Conservation (phyloP, 164 flowering plant species). For the Vitis vinifera region DNA sequence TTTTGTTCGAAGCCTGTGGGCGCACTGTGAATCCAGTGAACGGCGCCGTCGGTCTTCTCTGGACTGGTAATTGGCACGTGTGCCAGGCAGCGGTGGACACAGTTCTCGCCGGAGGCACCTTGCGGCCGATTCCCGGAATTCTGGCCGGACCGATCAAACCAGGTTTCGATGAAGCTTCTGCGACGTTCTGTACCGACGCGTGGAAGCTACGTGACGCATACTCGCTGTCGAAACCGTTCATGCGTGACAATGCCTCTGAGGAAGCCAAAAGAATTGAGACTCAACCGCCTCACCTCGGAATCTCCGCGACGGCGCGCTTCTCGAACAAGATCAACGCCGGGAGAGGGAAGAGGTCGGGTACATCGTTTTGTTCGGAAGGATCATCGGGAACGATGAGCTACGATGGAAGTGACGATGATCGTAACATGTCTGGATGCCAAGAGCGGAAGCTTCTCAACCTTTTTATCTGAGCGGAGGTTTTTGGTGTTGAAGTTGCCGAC, state of each 20-base stretch:
- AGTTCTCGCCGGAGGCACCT: slow-evolving; percentile 42
- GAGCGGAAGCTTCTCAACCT: slow-evolving; percentile 29
- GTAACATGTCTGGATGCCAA: not conserved
- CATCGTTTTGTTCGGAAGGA: slow-evolving; percentile 9
- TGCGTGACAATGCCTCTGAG: not conserved
- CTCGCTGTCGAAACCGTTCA: slow-evolving; percentile 1
- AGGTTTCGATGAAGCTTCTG: slow-evolving; percentile 12
- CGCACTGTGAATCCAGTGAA: slow-evolving; percentile 59
- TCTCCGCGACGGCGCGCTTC: slow-evolving; percentile 9
- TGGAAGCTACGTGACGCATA: not conserved
- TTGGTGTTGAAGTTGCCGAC: no score
- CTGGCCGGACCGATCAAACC: slow-evolving; percentile 7
- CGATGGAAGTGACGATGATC: slow-evolving; percentile 1
- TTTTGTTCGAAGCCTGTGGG: slow-evolving; percentile 63
- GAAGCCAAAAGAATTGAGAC: not conserved
- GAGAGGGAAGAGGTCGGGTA: not conserved
- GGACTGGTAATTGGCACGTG: slow-evolving; percentile 58
- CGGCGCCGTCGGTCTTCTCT: slow-evolving; percentile 60
- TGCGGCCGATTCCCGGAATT: slow-evolving; percentile 30
- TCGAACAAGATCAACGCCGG: slow-evolving; percentile 5
- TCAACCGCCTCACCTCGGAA: not conserved
- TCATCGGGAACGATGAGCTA: slow-evolving; percentile 18
- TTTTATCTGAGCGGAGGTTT: slow-evolving; percentile 19
- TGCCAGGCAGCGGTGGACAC: slow-evolving; percentile 58
- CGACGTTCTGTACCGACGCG: not conserved